Evolutionary conservation across 192 early-diverging fungal species (phyloP).

Genomic region (Podila epicladia): DNA sequence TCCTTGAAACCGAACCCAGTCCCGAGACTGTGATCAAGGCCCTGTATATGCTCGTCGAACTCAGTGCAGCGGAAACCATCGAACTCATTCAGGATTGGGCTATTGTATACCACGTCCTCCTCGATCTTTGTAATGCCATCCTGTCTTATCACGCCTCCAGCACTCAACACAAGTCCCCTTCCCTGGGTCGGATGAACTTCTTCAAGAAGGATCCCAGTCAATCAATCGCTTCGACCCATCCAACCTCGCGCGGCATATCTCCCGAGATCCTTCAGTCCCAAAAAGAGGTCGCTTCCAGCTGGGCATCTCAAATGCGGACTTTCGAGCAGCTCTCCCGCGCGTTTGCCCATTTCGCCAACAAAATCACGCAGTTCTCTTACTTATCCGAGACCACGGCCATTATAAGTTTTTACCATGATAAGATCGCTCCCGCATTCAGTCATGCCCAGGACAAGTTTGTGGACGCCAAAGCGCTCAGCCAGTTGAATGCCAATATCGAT

Average conservation of each 20-base stretch:
- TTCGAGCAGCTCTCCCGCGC: conserved; percentile 24
- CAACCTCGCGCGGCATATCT: not conserved
- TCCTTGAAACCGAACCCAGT: conserved; percentile 5
- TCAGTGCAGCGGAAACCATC: conserved; percentile 11
- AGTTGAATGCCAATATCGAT: conserved; percentile 25
- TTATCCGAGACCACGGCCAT: conserved; percentile 9
- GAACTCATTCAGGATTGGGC: conserved; percentile 33
- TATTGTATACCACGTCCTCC: conserved; percentile 13
- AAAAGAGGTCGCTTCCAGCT: conserved; percentile 19
- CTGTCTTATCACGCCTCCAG: not conserved
- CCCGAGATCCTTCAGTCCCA: conserved; percentile 11
- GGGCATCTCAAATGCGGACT: conserved; percentile 21
- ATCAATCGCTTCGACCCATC: too few species aligned
- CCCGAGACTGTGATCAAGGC: conserved; percentile 9
- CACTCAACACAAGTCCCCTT: not conserved
- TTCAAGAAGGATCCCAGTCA: not conserved
- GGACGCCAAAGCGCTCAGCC: conserved; percentile 4
- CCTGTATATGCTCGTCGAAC: not conserved
- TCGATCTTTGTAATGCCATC: conserved; percentile 17
- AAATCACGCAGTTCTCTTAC: conserved; percentile 9
- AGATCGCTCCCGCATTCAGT: not conserved
- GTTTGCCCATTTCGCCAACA: conserved; percentile 9
- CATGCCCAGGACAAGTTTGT: conserved; percentile 3
- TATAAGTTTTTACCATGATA: not conserved
- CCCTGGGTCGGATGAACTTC: not conserved